These are phyloP conservation scores for Colletotrichum musae DNA, from an alignment of 2,329 filamentous ascomycete species.

Conservation along the genomic window DNA sequence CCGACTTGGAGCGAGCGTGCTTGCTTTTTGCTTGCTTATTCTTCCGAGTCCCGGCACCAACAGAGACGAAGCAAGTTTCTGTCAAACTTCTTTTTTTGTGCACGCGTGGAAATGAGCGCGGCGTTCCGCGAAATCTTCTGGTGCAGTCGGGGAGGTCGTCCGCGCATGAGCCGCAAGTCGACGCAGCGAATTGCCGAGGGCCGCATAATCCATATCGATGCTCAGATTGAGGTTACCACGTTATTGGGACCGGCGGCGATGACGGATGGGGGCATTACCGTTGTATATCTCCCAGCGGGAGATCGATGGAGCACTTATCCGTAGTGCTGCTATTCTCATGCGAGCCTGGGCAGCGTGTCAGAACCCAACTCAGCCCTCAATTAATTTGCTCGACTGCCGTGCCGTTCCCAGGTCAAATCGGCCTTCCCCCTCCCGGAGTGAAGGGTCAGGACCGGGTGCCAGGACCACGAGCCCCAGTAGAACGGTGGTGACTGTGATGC, in stretches of 20 bases:
- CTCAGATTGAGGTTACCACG: constrained; percentile 23
- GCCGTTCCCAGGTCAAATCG: constrained; percentile 19
- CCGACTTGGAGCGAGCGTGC: neutral
- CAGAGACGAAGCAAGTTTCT: constrained; percentile 12
- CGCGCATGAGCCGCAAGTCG: neutral
- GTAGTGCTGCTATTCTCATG: neutral
- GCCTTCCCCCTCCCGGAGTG: constrained; percentile 16
- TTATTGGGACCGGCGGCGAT: constrained; percentile 19
- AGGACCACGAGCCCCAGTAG: constrained; percentile 11
- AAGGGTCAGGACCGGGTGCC: constrained; percentile 13
- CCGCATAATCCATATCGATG: constrained; percentile 8
- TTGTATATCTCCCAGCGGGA: constrained; percentile 11
- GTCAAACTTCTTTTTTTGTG: constrained; percentile 12
- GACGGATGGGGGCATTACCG: neutral
- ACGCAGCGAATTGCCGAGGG: constrained; percentile 11
- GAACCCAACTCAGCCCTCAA: constrained; percentile 3
- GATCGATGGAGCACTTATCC: constrained; percentile 1
- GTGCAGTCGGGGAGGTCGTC: neutral
- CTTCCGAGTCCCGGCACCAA: constrained; percentile 4
- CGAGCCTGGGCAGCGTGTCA: constrained; percentile 9
- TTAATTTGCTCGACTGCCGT: constrained; percentile 9
- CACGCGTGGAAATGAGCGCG: constrained; percentile 7
- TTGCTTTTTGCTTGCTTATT: constrained; percentile 20
- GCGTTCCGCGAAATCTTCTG: constrained; percentile 7
- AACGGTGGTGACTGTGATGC: neutral